phyloP scores from a whole-genome alignment of 768 basidiomycete genomes.

The Gloeophyllum trabeum region DNA sequence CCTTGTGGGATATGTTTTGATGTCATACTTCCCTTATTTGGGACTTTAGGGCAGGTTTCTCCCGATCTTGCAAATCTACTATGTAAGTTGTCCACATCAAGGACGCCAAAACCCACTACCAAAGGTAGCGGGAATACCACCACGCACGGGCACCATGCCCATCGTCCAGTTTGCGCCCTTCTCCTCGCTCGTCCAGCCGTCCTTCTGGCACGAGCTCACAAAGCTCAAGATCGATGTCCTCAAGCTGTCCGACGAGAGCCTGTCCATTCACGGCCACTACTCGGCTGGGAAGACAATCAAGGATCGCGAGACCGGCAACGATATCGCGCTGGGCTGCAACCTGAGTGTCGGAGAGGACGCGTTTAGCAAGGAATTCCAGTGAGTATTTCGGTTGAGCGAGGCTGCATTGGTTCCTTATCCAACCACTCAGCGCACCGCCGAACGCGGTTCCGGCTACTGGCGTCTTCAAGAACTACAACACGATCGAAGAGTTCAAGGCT shows the following conservation, averaged over 20 bases:
- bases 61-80: too few species aligned
- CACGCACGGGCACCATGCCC: too few species aligned
- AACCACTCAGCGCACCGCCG: conserved; percentile 33
- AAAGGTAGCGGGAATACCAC: too few species aligned
- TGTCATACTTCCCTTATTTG: too few species aligned
- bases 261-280: conserved; percentile 59
- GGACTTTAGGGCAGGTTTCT: too few species aligned
- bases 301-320: conserved; percentile 68
- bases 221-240: conserved; percentile 85
- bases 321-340: conserved; percentile 63
- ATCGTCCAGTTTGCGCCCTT: conserved; percentile 88
- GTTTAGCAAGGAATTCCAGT: conserved; percentile 41
- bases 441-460: conserved; percentile 48
- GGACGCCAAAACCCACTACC: too few species aligned
- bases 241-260: conserved; percentile 61
- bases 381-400: conserved; percentile 10
- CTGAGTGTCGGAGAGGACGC: conserved; percentile 55
- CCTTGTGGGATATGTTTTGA: too few species aligned
- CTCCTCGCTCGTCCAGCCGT: conserved; percentile 76
- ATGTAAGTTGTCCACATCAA: too few species aligned
- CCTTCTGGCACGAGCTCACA: conserved; percentile 90
- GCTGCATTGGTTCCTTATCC: background rate
- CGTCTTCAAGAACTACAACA: conserved; percentile 88
- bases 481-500: conserved; percentile 90
- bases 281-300: conserved; percentile 56